These are phyloP conservation scores for Cryptococcus jaspeensis DNA, from an alignment of 1,284 basidiomycete species.

Conservation along the genomic window DNA sequence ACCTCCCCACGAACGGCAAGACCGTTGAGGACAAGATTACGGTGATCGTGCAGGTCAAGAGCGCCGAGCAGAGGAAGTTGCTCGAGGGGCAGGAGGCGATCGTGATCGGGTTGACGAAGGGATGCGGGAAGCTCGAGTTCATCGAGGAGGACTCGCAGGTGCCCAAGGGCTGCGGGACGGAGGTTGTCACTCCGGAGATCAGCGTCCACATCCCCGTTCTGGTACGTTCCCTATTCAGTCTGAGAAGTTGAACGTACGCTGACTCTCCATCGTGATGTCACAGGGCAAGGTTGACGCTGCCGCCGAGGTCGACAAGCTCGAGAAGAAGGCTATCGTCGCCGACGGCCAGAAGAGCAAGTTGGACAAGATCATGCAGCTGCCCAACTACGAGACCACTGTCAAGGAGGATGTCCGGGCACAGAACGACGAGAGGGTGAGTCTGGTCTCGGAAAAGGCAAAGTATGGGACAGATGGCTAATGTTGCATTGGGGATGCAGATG, in stretches of 20 bases:
- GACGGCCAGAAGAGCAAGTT: constrained; percentile 72
- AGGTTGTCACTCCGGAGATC: constrained; percentile 71
- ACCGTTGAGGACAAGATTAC: constrained; percentile 52
- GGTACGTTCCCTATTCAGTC: constrained; percentile 54
- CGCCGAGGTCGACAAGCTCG: constrained; percentile 77
- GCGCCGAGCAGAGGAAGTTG: constrained; percentile 62
- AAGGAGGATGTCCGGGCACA: constrained; percentile 69
- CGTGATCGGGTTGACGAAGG: constrained; percentile 82
- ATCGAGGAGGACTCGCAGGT: constrained; percentile 61
- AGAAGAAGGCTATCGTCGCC: constrained; percentile 78
- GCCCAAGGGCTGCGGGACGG: constrained; percentile 83
- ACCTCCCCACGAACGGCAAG: constrained; percentile 73
- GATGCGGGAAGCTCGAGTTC: constrained; percentile 70
- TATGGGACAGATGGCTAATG: not conserved
- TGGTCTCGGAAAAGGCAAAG: not conserved
- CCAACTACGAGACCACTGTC: constrained; percentile 75
- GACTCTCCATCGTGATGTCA: not conserved
- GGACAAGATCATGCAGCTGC: constrained; percentile 66
- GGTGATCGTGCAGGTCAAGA: constrained; percentile 75
- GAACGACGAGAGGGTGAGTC: constrained; percentile 75
- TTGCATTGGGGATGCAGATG: constrained; percentile 22
- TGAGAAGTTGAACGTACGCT: not conserved
- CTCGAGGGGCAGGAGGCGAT: constrained; percentile 72
- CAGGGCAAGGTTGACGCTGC: constrained; percentile 82
- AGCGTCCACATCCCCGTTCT: constrained; percentile 79